Evolutionary conservation across 2,329 filamentous ascomycete species (phyloP).

Genomic region (Geoglossum cookeanum): DNA sequence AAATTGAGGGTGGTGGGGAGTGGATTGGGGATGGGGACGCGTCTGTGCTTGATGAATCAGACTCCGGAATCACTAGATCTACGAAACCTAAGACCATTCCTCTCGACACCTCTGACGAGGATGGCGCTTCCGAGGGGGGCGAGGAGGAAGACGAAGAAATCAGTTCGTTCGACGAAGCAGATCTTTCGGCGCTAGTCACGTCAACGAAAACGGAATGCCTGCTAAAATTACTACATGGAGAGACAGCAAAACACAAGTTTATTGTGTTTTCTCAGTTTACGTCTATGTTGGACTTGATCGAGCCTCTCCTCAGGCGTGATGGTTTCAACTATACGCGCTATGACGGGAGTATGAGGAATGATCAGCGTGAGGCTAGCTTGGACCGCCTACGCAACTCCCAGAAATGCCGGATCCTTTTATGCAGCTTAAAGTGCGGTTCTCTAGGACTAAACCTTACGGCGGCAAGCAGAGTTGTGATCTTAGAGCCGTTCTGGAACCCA

Average conservation of each 20-base stretch:
- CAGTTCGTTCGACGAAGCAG: slow-evolving; percentile 13
- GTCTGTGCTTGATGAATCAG: slow-evolving; percentile 16
- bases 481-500: slow-evolving; percentile 98
- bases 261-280: slow-evolving; percentile 99
- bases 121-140: slow-evolving; percentile 24
- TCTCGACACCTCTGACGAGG: slow-evolving; percentile 19
- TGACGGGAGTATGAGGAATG: slow-evolving; percentile 88
- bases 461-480: slow-evolving; percentile 77
- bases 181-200: slow-evolving; percentile 24
- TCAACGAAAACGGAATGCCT: slow-evolving; percentile 89
- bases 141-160: slow-evolving; percentile 13
- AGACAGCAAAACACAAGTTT: slow-evolving; percentile 73
- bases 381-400: slow-evolving; percentile 55
- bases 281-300: slow-evolving; percentile 89
- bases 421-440: slow-evolving; percentile 83
- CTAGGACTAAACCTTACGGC: slow-evolving; percentile 88
- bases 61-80: slow-evolving; percentile 7
- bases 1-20: slow-evolving; percentile 73
- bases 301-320: slow-evolving; percentile 65
- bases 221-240: slow-evolving; percentile 58
- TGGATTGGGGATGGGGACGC: slow-evolving; percentile 43
- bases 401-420: slow-evolving; percentile 65
- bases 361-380: slow-evolving; percentile 73
- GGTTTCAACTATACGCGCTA: slow-evolving; percentile 72
- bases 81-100: neutral